Percentiles rank a stretch among this genome's conserved stretches.
phyloP scores from a whole-genome alignment of 495 filamentous ascomycete species.

The Stereocaulon alpinum region DNA sequence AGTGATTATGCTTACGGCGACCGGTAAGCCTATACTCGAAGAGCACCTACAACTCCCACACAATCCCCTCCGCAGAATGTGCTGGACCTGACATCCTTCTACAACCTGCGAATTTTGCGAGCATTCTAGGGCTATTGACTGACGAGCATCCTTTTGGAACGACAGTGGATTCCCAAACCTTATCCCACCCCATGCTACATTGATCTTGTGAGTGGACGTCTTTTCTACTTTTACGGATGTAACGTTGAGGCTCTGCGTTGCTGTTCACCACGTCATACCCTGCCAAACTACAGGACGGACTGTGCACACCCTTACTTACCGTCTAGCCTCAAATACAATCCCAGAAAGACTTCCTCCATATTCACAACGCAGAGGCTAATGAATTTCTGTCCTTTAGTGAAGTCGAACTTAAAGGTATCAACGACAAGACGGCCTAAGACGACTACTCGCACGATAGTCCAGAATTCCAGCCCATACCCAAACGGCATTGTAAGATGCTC shows the following conservation, averaged over 20 bases:
- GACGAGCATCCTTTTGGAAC: constrained; percentile 17
- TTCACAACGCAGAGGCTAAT: constrained; percentile 6
- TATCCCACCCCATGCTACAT: constrained; percentile 39
- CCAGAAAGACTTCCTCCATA: not conserved
- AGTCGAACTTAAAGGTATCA: constrained; percentile 36
- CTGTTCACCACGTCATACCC: not conserved
- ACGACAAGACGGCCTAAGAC: constrained; percentile 28
- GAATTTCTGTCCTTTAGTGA: constrained; percentile 25
- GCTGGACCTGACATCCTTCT: no score
- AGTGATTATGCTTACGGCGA: constrained; percentile 74
- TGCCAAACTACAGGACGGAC: not conserved
- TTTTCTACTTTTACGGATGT: not conserved
- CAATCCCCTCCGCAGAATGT: not conserved
- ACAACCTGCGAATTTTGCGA: not conserved
- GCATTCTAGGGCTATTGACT: not conserved
- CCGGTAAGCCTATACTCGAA: constrained; percentile 39
- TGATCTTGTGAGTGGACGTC: constrained; percentile 40
- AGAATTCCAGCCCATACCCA: no score
- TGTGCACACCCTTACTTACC: not conserved
- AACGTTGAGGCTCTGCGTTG: constrained; percentile 8
- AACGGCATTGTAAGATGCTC: not conserved
- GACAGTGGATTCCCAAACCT: constrained; percentile 55
- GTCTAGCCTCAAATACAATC: no score
- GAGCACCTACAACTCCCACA: not conserved
- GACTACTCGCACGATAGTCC: not conserved